phyloP scores from a whole-genome alignment of 2,329 filamentous ascomycete genomes.

The Penicillium thymicola region DNA sequence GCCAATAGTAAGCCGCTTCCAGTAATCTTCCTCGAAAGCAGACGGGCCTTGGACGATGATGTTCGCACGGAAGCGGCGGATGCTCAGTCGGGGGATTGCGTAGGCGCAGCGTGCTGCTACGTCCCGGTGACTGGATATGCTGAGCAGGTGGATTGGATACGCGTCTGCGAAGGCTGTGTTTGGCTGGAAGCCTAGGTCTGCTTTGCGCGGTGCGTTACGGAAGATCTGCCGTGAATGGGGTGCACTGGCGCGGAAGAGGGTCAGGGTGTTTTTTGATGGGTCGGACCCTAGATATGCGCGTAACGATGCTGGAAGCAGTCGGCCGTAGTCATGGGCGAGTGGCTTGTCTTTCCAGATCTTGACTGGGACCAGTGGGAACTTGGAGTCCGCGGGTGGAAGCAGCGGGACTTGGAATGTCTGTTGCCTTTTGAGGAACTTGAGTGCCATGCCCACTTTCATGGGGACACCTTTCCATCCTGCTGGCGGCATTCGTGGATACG shows the following conservation, averaged over 20 bases:
- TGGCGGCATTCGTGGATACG: conserved; percentile 38
- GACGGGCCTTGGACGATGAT: conserved; percentile 53
- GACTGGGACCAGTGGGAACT: conserved; percentile 48
- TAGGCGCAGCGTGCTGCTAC: conserved; percentile 44
- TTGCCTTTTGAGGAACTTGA: conserved; percentile 34
- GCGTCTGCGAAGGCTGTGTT: conserved; percentile 57
- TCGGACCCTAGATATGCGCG: conserved; percentile 43
- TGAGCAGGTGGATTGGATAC: conserved; percentile 57
- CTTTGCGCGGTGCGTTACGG: conserved; percentile 52
- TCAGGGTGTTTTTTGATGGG: conserved; percentile 35
- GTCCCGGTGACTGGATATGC: conserved; percentile 53
- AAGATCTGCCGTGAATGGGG: conserved; percentile 48
- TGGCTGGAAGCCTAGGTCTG: conserved; percentile 52
- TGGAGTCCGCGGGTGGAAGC: conserved; percentile 44
- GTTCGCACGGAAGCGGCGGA: conserved; percentile 58
- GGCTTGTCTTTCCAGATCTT: conserved; percentile 57
- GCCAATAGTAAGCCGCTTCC: conserved; percentile 52
- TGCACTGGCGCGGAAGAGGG: conserved; percentile 53
- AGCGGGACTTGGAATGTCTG: conserved; percentile 54
- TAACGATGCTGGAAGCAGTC: conserved; percentile 48
- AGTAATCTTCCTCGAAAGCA: conserved; percentile 56
- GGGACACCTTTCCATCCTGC: conserved; percentile 11
- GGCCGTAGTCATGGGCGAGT: conserved; percentile 37
- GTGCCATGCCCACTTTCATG: conserved; percentile 28
- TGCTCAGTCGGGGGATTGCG: conserved; percentile 45